A percentile compares a stretch with the other conserved stretches of the same genome.
phyloP scores from a whole-genome alignment of 1,139 yeast species.

The Meyerozyma carpophila region DNA sequence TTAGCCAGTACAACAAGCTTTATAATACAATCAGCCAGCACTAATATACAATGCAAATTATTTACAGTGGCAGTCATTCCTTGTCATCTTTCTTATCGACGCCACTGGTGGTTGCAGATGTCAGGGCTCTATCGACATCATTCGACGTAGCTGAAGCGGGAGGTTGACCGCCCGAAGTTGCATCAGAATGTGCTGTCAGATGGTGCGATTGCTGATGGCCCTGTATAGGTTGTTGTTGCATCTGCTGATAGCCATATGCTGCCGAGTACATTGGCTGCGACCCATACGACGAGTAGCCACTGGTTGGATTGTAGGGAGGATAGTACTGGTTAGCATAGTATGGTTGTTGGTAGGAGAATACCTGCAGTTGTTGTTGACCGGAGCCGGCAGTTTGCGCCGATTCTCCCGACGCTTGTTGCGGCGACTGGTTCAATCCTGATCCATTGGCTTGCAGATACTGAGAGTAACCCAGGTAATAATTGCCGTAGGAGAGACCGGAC shows the following conservation, averaged over 20 bases:
- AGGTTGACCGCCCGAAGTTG: slow-evolving; percentile 7
- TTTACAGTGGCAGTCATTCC: slow-evolving; percentile 1
- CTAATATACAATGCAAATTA: slow-evolving; percentile 1
- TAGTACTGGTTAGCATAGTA: slow-evolving; percentile 20
- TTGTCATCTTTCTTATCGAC: slow-evolving; percentile 2
- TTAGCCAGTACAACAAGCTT: neutral
- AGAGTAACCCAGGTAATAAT: neutral
- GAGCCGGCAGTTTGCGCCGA: neutral
- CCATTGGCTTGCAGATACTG: neutral
- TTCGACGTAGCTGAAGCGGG: slow-evolving; percentile 2
- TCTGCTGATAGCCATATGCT: slow-evolving; percentile 11
- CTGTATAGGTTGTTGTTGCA: slow-evolving; percentile 1
- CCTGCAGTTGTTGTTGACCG: slow-evolving; percentile 6
- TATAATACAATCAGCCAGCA: neutral
- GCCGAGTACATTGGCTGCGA: slow-evolving; percentile 20
- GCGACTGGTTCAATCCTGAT: neutral
- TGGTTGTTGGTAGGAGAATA: slow-evolving; percentile 19
- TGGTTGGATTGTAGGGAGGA: slow-evolving; percentile 16
- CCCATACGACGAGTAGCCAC: slow-evolving; percentile 18
- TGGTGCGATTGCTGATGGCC: slow-evolving; percentile 11
- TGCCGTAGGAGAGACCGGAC: neutral
- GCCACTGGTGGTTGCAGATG: slow-evolving; percentile 2
- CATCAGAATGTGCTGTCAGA: slow-evolving; percentile 8
- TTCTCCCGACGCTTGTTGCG: neutral
- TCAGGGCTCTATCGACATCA: slow-evolving; percentile 1